A percentile compares a stretch with the other conserved stretches of the same genome.
Evolutionary conservation across 1,284 basidiomycete genomes (phyloP).

Genomic region (Ganoderma boninense): DNA sequence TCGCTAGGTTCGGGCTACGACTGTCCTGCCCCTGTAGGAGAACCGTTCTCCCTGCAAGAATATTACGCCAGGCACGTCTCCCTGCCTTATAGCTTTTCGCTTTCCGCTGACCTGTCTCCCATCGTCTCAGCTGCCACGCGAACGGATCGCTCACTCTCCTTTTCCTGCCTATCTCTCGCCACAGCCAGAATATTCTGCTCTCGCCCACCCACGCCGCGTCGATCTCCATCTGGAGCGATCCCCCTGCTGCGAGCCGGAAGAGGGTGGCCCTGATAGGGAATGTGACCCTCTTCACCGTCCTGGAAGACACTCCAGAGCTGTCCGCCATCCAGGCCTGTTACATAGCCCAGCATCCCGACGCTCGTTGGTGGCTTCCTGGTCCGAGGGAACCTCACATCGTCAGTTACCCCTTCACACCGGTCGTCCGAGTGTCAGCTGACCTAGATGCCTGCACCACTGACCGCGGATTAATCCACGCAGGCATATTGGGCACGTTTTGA

Average conservation of each 20-base stretch:
- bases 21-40: constrained; percentile 44
- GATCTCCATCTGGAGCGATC: constrained; percentile 58
- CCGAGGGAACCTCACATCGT: constrained; percentile 57
- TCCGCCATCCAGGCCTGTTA: constrained; percentile 52
- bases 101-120: constrained; percentile 4
- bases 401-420: constrained; percentile 30
- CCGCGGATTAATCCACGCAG: constrained; percentile 38
- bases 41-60: constrained; percentile 70
- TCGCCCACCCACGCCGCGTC: constrained; percentile 55
- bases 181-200: constrained; percentile 62
- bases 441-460: constrained; percentile 13
- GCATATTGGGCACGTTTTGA: constrained; percentile 66
- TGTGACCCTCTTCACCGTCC: constrained; percentile 51
- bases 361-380: constrained; percentile 58
- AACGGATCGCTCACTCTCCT: constrained; percentile 70
- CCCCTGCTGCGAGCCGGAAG: constrained; percentile 51
- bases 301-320: constrained; percentile 43
- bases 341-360: constrained; percentile 57
- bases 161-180: constrained; percentile 69
- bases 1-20: constrained; percentile 16
- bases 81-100: not conserved
- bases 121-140: constrained; percentile 55
- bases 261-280: constrained; percentile 67
- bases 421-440: constrained; percentile 14
- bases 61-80: constrained; percentile 58